Evolutionary conservation across 1,284 basidiomycete species (phyloP), one percentile per base, ranked within the genome.

Genomic region (Cryptococcus sp.): DNA sequence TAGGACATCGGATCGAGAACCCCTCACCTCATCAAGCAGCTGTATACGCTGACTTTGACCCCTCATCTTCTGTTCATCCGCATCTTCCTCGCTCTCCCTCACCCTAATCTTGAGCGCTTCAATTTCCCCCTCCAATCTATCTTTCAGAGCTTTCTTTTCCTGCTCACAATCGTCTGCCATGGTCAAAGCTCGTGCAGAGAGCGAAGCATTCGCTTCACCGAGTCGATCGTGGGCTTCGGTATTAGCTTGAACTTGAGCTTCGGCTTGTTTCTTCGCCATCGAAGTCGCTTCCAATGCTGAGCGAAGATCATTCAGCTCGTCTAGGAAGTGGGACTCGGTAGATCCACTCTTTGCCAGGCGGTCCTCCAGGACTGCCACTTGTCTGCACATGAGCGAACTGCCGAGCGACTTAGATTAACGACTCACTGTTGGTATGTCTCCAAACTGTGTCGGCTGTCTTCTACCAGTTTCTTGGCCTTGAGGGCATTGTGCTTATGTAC

Each of bases 401-500:
- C 25, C 18, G 44, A 34, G 42, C 16, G 31, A 50, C 46, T 23
- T 25, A 28, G 18, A 21, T 21, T 3, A 1, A 36, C 19, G 5
- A 62, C 66, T 60, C 50, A 69, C 74, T 84, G 85, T 76, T 91
- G 87, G 69, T 93, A 93, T 25, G 86, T 91, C 78, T 88, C 87
- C 37, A 94, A 75, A 19, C 84, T 86, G 14, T 70, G 69, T 54
- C 83, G 84, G 44, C 85, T 86, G 53, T 91, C 89, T 68, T 85
- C 83, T 1, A 88, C 89, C 22, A 94, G 79, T 71, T 88, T 89
- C 77, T 91, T 87, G 11, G 90, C 90, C 46, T 88, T 80, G 61
- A 88, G 86, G 18, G 90, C 90, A 67, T 93, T 93, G 74, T 85
- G 86, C 80, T 90, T 91, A 58, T 91, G 79, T 58, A 91, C 66